Evolutionary conservation across 345 rosid species (phyloP), one percentile per base, ranked within the genome.

Genomic region (Linum tenue): DNA sequence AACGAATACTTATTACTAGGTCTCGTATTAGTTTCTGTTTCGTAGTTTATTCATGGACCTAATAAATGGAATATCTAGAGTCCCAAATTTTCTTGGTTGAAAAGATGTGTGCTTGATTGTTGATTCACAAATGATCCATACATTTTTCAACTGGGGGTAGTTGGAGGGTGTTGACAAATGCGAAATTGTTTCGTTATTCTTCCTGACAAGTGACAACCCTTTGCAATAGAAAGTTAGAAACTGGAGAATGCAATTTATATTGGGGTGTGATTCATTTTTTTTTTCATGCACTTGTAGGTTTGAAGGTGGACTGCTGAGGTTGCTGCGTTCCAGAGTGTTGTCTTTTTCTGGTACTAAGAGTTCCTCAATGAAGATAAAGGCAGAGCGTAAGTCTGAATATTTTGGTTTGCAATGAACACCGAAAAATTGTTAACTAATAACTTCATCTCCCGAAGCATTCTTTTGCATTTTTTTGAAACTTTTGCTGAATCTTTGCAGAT

Each of bases 271-370:
- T 31, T 40, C 37, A 59, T 48, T 39, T 31, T 14, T 36, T 3
- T 7, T 48, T 53, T 67, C 35, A 58, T 65, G 36, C 40, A 4
- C 53, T 50, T 70, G 67, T 80, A 94, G 99, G 81, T 85, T 82
- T 56, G 99, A 94, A 86, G 91, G 95, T 57, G 97, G 99, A 64
- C 78, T 94, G 44, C 36, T 83, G 22, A 86, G 78, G 5, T 80
- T 94, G 74, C 69, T 92, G 73, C 78, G 56, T 55, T 79, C 86
- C 15, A 86, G 72, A 73, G 65, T 75, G 71, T 64, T 64, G 55
- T 72, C 74, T 62, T 70, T 75, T 39, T 71, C 67, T 17, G 66
- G 69, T 38, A 71, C 81, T 22, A 71, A 66, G 43, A 40, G 69
- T 67, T 73, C 85, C 70, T 65, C 70, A 56, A 66, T 60, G 68